Evolutionary conservation across 179 eudicot genomes (phyloP).

Genomic region (Gypsophila paniculata): DNA sequence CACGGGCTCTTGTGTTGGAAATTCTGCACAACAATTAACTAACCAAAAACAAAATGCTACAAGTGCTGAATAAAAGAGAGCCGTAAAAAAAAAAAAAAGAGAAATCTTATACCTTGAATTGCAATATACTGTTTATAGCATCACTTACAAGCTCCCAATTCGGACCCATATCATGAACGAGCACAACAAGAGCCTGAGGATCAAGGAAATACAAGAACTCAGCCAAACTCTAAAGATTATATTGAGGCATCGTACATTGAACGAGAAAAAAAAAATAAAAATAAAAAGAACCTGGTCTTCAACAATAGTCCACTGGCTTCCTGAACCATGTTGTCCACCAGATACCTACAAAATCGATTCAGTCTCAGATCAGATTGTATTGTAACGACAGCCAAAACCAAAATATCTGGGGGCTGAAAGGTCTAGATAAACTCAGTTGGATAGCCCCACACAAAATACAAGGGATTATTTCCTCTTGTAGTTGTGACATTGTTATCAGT

Average conservation of each 20-base stretch:
- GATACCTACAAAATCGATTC: constrained; percentile 45
- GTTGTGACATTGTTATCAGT: background rate
- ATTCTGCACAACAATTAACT: too few species aligned
- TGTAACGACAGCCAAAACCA: background rate
- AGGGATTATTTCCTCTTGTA: background rate
- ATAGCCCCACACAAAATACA: background rate
- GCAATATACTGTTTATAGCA: constrained; percentile 75
- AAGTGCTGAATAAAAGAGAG: too few species aligned
- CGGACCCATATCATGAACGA: constrained; percentile 94
- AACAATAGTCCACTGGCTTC: constrained; percentile 75
- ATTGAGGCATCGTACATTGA: background rate
- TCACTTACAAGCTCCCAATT: constrained; percentile 95
- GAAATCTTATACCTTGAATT: constrained; percentile 60
- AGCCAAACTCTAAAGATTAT: constrained; percentile 14
- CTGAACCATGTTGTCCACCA: constrained; percentile 61
- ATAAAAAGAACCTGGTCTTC: constrained; percentile 75
- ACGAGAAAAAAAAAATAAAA: background rate
- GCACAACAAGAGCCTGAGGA: constrained; percentile 86
- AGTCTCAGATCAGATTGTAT: constrained; percentile 16
- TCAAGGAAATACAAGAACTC: constrained; percentile 13
- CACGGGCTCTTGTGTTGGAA: too few species aligned
- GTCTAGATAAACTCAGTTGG: background rate
- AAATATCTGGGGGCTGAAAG: background rate
- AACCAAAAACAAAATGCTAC: too few species aligned
- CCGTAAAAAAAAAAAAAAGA: background rate